These are phyloP conservation scores for Phytopythium litorale DNA, from an alignment of 352 stramenopile genomes.

Conservation along the genomic window DNA sequence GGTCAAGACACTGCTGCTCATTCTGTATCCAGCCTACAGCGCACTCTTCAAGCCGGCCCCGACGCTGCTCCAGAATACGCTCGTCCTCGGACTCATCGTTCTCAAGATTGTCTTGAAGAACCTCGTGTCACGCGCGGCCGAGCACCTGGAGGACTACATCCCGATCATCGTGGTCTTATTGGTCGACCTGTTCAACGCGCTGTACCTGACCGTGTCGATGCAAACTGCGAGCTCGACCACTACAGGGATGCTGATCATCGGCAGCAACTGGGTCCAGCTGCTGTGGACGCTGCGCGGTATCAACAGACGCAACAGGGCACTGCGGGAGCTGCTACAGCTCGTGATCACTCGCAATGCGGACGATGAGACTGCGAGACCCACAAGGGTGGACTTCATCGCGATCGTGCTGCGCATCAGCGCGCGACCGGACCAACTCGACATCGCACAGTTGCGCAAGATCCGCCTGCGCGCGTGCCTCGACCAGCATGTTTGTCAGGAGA, in stretches of 20 bases:
- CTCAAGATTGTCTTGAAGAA: constrained; percentile 28
- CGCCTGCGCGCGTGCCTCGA: constrained; percentile 5
- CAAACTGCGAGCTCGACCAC: constrained; percentile 16
- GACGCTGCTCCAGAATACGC: constrained; percentile 7
- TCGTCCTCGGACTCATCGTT: constrained; percentile 17
- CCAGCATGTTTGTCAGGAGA: neutral
- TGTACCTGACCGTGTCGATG: constrained; percentile 23
- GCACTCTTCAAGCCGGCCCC: constrained; percentile 16
- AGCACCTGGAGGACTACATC: constrained; percentile 20
- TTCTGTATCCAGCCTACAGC: constrained; percentile 26
- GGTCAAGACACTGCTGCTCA: constrained; percentile 16
- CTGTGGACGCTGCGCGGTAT: constrained; percentile 3
- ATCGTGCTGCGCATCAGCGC: constrained; percentile 6
- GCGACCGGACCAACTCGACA: constrained; percentile 1
- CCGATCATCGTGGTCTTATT: constrained; percentile 26
- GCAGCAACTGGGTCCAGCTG: constrained; percentile 1
- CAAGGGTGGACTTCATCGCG: neutral
- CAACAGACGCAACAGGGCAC: neutral
- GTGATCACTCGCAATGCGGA: neutral
- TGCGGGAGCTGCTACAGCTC: constrained; percentile 1
- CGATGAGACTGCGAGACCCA: neutral
- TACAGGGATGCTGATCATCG: constrained; percentile 4
- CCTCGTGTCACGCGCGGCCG: constrained; percentile 8
- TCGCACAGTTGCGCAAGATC: constrained; percentile 4
- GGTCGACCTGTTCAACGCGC: constrained; percentile 24